These are phyloP conservation scores for Tricholoma terreum DNA, from an alignment of 768 basidiomycete species.

Conservation along the genomic window DNA sequence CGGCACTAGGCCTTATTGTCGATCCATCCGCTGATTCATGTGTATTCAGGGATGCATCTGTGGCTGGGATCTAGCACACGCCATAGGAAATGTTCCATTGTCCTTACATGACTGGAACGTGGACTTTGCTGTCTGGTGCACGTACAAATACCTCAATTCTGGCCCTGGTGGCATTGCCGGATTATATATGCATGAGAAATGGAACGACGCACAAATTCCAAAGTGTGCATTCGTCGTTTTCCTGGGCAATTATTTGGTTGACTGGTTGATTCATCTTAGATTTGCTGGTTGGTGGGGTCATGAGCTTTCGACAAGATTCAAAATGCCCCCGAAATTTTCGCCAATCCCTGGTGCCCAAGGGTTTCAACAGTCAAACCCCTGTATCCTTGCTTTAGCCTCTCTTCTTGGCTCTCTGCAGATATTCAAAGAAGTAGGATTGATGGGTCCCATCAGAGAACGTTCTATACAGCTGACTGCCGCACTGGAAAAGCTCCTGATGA, in stretches of 20 bases:
- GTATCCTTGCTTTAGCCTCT: slow-evolving; percentile 72
- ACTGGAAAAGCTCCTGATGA: slow-evolving; percentile 61
- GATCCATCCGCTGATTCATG: slow-evolving; percentile 11
- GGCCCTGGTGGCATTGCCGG: slow-evolving; percentile 98
- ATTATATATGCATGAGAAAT: slow-evolving; percentile 82
- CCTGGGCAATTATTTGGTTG: slow-evolving; percentile 8
- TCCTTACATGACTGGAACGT: slow-evolving; percentile 89
- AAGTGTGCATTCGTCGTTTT: slow-evolving; percentile 46
- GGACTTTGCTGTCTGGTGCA: slow-evolving; percentile 99
- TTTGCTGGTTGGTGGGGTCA: slow-evolving; percentile 99
- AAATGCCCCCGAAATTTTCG: slow-evolving; percentile 81
- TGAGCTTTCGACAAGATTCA: slow-evolving; percentile 80
- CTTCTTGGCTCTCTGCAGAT: slow-evolving; percentile 81
- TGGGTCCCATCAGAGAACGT: slow-evolving; percentile 63
- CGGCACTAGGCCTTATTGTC: slow-evolving; percentile 4
- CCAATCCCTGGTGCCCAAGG: slow-evolving; percentile 90
- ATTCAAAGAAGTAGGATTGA: slow-evolving; percentile 78
- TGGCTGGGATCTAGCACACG: slow-evolving; percentile 97
- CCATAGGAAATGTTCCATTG: slow-evolving; percentile 88
- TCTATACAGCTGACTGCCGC: slow-evolving; percentile 66
- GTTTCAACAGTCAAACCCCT: slow-evolving; percentile 95
- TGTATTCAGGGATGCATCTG: slow-evolving; percentile 79
- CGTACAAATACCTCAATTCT: slow-evolving; percentile 97
- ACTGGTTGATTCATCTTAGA: slow-evolving; percentile 39
- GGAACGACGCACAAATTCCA: slow-evolving; percentile 60